Evolutionary conservation across 306 rosid species (phyloP).

Genomic region (Sechiopsis laciniata): DNA sequence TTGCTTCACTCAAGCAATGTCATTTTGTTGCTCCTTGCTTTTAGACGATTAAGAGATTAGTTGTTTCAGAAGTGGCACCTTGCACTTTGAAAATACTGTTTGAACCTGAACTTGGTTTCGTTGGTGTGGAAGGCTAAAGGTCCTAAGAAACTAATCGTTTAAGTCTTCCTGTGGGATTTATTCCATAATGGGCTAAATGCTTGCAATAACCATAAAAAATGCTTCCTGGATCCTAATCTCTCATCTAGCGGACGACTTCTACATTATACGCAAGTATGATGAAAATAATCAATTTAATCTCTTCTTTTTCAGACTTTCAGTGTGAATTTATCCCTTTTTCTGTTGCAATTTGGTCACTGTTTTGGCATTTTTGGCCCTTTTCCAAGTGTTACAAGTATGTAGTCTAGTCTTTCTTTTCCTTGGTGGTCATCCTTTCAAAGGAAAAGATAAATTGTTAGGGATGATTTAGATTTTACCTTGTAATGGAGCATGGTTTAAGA

Average conservation of each 20-base stretch:
- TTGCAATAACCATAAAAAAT: no score
- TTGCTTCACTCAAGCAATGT: no score
- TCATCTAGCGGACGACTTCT: background rate
- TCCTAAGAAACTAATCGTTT: background rate
- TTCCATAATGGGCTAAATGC: background rate
- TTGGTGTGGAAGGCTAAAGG: constrained; percentile 2
- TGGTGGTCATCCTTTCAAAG: background rate
- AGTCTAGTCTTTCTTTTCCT: background rate
- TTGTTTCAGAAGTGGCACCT: no score
- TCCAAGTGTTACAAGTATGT: background rate
- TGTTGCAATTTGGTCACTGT: background rate
- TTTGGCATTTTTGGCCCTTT: background rate
- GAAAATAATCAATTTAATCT: background rate
- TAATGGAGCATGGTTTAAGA: background rate
- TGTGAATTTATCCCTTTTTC: background rate
- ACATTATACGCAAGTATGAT: background rate
- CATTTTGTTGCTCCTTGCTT: no score
- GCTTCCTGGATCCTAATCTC: background rate
- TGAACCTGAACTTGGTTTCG: background rate
- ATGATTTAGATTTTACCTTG: background rate
- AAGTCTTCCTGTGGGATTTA: background rate
- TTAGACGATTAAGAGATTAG: no score
- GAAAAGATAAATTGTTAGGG: background rate
- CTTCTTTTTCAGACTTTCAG: background rate
- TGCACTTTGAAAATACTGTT: no score